Evolutionary conservation across 2,329 filamentous ascomycete species (phyloP).

Genomic region (Colletotrichum sp.): DNA sequence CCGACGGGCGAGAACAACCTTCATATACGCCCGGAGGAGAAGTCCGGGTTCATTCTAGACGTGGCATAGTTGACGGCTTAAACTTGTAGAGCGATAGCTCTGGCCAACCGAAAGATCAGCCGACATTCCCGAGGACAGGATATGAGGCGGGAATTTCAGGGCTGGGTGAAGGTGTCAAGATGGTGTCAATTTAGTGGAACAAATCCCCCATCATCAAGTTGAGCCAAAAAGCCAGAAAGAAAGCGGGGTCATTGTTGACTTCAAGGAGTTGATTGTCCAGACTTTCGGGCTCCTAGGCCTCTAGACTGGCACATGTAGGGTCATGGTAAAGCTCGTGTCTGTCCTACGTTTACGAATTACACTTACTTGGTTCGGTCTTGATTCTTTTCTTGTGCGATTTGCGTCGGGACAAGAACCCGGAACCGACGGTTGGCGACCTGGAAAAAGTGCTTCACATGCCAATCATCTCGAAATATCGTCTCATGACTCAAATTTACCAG

Average conservation of each 20-base stretch:
- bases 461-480: too few species aligned
- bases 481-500: background rate
- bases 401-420: background rate
- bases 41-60: background rate
- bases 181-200: background rate
- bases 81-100: background rate
- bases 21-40: background rate
- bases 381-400: background rate
- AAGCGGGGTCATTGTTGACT: background rate
- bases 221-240: background rate
- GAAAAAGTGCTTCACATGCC: too few species aligned
- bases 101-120: background rate
- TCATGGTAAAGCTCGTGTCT: background rate
- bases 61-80: background rate
- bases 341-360: background rate
- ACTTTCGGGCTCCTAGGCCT: background rate
- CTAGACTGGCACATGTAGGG: background rate
- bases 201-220: background rate
- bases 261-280: background rate
- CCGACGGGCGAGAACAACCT: background rate
- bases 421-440: too few species aligned
- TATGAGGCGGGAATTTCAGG: background rate
- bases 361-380: background rate
- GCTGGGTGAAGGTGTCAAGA: background rate
- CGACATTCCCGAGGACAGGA: background rate